Evolutionary conservation across 2,329 filamentous ascomycete genomes (phyloP).

Genomic region (Endothia cerciana): DNA sequence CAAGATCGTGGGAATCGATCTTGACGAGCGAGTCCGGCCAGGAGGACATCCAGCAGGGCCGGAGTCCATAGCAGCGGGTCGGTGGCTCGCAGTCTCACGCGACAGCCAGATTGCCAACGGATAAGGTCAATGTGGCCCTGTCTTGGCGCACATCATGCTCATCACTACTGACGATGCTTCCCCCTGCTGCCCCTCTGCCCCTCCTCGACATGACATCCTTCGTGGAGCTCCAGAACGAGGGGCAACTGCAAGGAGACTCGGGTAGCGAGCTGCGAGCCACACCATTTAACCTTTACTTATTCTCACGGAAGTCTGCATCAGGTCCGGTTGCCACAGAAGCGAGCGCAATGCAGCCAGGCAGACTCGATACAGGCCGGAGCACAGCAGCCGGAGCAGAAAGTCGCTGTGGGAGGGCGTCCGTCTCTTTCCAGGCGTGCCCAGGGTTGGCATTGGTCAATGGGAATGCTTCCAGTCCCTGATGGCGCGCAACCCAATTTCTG

Average conservation of each 20-base stretch:
- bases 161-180: background rate
- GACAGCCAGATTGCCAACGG: background rate
- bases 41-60: background rate
- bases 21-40: background rate
- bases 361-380: slow-evolving; percentile 1
- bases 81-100: background rate
- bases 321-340: background rate
- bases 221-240: background rate
- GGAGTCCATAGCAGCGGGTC: background rate
- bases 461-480: background rate
- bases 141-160: background rate
- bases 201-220: background rate
- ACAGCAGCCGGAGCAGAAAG: background rate
- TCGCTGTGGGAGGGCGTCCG: background rate
- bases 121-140: background rate
- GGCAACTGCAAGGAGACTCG: background rate
- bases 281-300: background rate
- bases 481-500: background rate
- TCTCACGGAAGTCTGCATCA: background rate
- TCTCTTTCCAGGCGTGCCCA: background rate
- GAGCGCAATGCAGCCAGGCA: slow-evolving; percentile 1
- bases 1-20: background rate
- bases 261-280: background rate
- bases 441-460: background rate
- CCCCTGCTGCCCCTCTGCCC: background rate